Conservation (phyloP, 176 grass and related monocot species). For the Rhynchospora breviuscula region DNA sequence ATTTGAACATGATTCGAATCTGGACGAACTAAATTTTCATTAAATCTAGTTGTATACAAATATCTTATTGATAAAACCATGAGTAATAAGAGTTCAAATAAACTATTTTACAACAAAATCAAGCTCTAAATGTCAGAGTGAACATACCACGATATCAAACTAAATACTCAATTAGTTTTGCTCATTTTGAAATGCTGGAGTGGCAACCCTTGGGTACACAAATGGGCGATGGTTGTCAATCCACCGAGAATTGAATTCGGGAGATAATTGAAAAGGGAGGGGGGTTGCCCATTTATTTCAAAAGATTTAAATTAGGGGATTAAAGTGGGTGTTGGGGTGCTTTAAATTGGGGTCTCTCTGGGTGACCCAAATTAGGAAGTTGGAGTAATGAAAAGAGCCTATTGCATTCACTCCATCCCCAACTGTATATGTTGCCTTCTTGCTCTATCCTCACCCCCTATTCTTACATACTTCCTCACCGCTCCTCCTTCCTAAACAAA, state of each 20-base stretch:
- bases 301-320: slow-evolving; percentile 44
- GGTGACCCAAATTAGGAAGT: slow-evolving; percentile 55
- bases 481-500: background rate
- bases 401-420: slow-evolving; percentile 60
- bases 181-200: slow-evolving; percentile 15
- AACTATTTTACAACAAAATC: too few relatives aligned
- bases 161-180: background rate
- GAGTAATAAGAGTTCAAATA: too few relatives aligned
- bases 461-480: slow-evolving; percentile 2
- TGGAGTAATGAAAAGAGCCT: slow-evolving; percentile 39
- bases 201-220: slow-evolving; percentile 32
- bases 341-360: slow-evolving; percentile 57
- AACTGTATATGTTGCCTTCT: slow-evolving; percentile 25
- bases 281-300: slow-evolving; percentile 58
- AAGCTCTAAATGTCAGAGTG: too few relatives aligned
- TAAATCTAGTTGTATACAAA: too few relatives aligned
- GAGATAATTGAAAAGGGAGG: slow-evolving; percentile 21
- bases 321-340: slow-evolving; percentile 57
- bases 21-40: too few relatives aligned
- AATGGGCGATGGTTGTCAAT: slow-evolving; percentile 33
- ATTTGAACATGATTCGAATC: too few relatives aligned
- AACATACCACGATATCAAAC: too few relatives aligned
- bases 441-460: background rate
- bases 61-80: too few relatives aligned
- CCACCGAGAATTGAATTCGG: slow-evolving; percentile 37